Evolutionary conservation across 129 eudicot species (phyloP), one percentile per base, ranked within the genome.

Genomic region (Logfia minima): DNA sequence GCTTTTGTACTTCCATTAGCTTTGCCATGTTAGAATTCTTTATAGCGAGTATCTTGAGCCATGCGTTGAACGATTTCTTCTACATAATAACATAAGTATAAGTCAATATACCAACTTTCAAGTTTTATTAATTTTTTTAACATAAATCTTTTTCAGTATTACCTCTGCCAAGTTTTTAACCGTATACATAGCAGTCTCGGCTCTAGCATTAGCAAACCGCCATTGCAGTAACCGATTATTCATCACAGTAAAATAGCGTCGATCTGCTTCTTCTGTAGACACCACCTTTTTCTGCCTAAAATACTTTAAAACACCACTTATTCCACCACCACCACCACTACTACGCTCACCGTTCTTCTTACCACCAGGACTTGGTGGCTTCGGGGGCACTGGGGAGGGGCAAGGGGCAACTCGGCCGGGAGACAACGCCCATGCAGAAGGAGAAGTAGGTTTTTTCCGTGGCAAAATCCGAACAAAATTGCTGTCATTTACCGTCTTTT

Each of bases 141-240:
- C 66, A 45, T 13, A 45, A 8, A 45, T 48, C 18, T 48, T 48
- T 48, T 43, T 48, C 4, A 4, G 6, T 48, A 3, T 13, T 78
- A 92, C 98, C 93, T 92, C 87, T 4, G 93, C 93, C 18, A 60
- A 63, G 21, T 51, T 77, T 67, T 85, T 86, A 26, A 80, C 26
- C 24, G 71, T 34, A 41, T 80, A 63, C 84, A 72, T 74, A 63
- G 90, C 60, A 28, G 83, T 74, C 68, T 87, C 86, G 22, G 90
- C 89, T 74, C 85, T 80, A 37, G 98, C 98, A 82, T 94, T 94
- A 0, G 81, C 97, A 82, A 89, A 91, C 75, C 92, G 86, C 98
- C 96, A 94, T 71, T 94, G 98, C 74, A 91, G 34, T 18, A 94
- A 65, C 58, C 96, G 78, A 60, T 86, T 91, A 70, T 84, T 76